These are phyloP conservation scores for Cutaneotrichosporon sp. DNA, from an alignment of 1,284 basidiomycete species.

Conservation along the genomic window DNA sequence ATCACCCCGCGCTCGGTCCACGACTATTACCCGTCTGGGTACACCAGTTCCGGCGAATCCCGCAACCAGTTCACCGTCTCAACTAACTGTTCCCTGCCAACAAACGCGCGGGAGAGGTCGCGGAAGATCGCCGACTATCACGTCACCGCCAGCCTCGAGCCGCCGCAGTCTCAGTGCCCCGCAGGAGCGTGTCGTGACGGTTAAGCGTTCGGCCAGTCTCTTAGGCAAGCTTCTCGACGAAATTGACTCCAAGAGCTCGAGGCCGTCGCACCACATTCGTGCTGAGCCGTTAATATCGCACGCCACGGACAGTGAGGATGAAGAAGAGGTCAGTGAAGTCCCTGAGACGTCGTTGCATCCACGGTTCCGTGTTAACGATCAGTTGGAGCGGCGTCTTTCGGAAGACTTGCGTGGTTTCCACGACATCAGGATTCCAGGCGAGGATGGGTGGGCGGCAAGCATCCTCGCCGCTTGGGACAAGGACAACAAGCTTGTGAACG, in stretches of 20 bases:
- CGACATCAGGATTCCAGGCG: conserved; percentile 28
- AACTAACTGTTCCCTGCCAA: not conserved
- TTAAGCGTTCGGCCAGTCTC: conserved; percentile 19
- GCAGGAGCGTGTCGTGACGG: not conserved
- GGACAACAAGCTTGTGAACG: conserved; percentile 9
- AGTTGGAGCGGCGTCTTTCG: conserved; percentile 30
- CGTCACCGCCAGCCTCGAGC: not conserved
- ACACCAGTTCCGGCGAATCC: not conserved
- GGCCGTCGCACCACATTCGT: conserved; percentile 1
- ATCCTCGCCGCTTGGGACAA: conserved; percentile 31
- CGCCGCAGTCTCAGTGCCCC: not conserved
- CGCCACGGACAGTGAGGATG: not conserved
- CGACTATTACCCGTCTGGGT: not conserved
- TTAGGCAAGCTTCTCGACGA: conserved; percentile 22
- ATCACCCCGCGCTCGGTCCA: not conserved
- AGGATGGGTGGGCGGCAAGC: conserved; percentile 38
- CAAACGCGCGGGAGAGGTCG: not conserved
- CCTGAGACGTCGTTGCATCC: not conserved
- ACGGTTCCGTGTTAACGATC: not conserved
- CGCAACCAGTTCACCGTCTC: not conserved
- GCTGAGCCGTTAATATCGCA: not conserved
- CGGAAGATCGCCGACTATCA: not conserved
- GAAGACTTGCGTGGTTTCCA: conserved; percentile 42
- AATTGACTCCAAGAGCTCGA: conserved; percentile 19
- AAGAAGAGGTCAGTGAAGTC: not conserved